These are phyloP conservation scores for Madurella fahalii DNA, from an alignment of 2,329 filamentous ascomycete genomes.

Conservation along the genomic window DNA sequence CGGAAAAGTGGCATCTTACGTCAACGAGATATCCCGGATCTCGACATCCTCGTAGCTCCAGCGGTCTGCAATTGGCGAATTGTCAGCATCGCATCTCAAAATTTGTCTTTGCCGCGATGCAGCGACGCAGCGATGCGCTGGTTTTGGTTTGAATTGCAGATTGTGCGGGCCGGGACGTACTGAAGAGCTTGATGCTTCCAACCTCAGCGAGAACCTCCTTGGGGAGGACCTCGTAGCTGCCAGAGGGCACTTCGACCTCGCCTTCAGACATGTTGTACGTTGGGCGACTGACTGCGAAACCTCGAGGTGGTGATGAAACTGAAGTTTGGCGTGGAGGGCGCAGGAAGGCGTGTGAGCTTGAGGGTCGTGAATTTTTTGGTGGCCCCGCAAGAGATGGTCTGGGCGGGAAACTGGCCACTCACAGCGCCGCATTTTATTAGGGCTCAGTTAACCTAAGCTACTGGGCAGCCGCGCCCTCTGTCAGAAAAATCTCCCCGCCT, in stretches of 20 bases:
- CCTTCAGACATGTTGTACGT: constrained; percentile 82
- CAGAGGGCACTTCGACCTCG: constrained; percentile 84
- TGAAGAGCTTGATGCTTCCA: constrained; percentile 93
- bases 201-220: constrained; percentile 89
- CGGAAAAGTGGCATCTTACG: constrained; percentile 61
- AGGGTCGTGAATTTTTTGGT: constrained; percentile 30
- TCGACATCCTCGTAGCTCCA: constrained; percentile 98
- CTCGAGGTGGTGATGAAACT: constrained; percentile 26
- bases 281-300: constrained; percentile 29
- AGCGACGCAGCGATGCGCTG: constrained; percentile 11
- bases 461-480: constrained; percentile 13
- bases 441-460: constrained; percentile 30
- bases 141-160: constrained; percentile 1
- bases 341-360: constrained; percentile 21
- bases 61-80: constrained; percentile 69
- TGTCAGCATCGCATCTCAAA: constrained; percentile 16
- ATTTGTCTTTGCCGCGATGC: constrained; percentile 8
- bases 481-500: constrained; percentile 30
- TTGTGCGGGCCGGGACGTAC: constrained; percentile 20
- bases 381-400: constrained; percentile 26
- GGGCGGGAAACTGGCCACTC: constrained; percentile 24
- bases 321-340: constrained; percentile 25
- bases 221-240: constrained; percentile 76
- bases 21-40: constrained; percentile 99
- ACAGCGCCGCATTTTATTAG: constrained; percentile 25